These are phyloP conservation scores for Coniochaeta ligniaria DNA, from an alignment of 2,329 filamentous ascomycete species.

Conservation along the genomic window DNA sequence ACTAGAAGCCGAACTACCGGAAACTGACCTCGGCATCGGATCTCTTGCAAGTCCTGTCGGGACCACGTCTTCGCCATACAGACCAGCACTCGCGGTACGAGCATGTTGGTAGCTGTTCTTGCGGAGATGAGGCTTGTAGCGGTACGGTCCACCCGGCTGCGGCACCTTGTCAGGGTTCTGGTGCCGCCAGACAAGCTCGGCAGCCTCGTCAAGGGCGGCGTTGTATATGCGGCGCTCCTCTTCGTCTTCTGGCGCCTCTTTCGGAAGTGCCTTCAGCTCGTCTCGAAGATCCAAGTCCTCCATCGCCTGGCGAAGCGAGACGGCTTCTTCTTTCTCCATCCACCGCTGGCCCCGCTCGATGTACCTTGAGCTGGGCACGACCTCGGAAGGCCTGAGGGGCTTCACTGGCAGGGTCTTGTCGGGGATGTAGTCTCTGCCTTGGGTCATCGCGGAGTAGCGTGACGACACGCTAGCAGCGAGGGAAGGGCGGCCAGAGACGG, in stretches of 20 bases:
- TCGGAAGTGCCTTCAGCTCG: slow-evolving; percentile 8
- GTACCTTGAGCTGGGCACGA: slow-evolving; percentile 61
- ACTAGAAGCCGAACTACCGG: slow-evolving; percentile 44
- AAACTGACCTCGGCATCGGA: slow-evolving; percentile 35
- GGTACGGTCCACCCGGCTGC: slow-evolving; percentile 57
- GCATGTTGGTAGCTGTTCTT: slow-evolving; percentile 67
- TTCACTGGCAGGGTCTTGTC: slow-evolving; percentile 23
- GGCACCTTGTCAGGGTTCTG: slow-evolving; percentile 48
- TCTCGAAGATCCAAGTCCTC: slow-evolving; percentile 60
- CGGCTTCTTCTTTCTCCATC: slow-evolving; percentile 75
- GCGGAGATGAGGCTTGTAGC: slow-evolving; percentile 61
- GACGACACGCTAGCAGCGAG: slow-evolving; percentile 39
- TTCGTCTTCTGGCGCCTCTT: slow-evolving; percentile 28
- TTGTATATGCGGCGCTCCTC: slow-evolving; percentile 58
- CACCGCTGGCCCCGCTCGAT: slow-evolving; percentile 67
- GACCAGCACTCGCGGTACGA: slow-evolving; percentile 51
- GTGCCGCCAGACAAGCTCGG: slow-evolving; percentile 73
- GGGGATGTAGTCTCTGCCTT: slow-evolving; percentile 47
- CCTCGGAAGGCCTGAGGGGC: slow-evolving; percentile 49
- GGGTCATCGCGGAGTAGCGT: slow-evolving; percentile 38
- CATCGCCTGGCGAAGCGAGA: slow-evolving; percentile 63
- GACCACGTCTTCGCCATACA: slow-evolving; percentile 37
- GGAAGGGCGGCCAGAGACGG: slow-evolving; percentile 28
- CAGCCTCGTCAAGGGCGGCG: slow-evolving; percentile 69
- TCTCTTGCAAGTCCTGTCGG: slow-evolving; percentile 39